Conservation (phyloP, 257 asterid genomes). For the Mitragyna speciosa region DNA sequence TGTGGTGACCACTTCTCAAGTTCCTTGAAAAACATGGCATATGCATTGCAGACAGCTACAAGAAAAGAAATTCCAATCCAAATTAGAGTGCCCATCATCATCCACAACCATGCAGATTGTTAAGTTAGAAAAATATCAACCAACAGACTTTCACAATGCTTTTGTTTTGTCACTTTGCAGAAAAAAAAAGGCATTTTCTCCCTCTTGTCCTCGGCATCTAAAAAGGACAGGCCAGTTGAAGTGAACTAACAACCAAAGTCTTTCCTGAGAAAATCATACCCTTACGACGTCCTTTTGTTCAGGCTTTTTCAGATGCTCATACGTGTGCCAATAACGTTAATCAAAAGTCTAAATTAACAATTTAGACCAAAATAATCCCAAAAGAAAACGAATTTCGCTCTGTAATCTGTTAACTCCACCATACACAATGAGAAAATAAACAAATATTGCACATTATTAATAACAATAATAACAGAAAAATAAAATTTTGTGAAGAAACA, state of each 20-base stretch:
- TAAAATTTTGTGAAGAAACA: neutral
- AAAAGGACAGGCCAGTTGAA: constrained; percentile 41
- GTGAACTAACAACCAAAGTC: constrained; percentile 48
- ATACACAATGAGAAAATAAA: constrained; percentile 11
- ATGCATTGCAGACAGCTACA: constrained; percentile 5
- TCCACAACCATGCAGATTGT: constrained; percentile 26
- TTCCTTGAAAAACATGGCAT: constrained; percentile 11
- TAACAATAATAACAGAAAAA: constrained; percentile 8
- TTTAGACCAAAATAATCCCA: neutral
- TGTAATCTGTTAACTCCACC: neutral
- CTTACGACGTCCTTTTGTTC: constrained; percentile 18
- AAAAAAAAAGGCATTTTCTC: constrained; percentile 16
- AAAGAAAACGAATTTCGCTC: neutral
- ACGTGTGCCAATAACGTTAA: neutral
- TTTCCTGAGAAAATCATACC: constrained; percentile 20
- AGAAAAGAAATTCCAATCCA: constrained; percentile 10
- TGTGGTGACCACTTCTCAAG: constrained; percentile 4
- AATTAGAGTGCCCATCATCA: neutral
- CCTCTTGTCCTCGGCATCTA: constrained; percentile 29
- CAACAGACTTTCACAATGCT: constrained; percentile 33
- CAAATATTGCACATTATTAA: constrained; percentile 15
- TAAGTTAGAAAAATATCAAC: constrained; percentile 3
- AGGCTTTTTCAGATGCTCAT: constrained; percentile 13
- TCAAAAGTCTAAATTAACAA: neutral
- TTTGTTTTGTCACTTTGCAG: constrained; percentile 30